phyloP scores from a whole-genome alignment of 2,329 filamentous ascomycete genomes.

The Calonectria naviculata region DNA sequence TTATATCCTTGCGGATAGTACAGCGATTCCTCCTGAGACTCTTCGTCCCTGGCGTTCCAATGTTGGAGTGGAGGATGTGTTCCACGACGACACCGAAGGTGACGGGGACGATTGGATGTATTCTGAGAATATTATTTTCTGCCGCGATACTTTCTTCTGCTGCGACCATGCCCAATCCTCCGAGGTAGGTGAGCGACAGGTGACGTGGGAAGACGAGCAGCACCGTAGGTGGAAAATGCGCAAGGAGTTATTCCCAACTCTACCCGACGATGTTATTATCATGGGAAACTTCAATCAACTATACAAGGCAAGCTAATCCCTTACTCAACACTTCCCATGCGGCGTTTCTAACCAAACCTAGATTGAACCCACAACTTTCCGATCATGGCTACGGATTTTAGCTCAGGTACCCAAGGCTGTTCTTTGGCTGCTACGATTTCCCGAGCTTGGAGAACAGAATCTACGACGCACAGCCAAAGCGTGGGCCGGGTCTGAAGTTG shows the following conservation, averaged over 20 bases:
- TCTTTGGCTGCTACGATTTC: conserved; percentile 96
- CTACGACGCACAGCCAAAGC: conserved; percentile 80
- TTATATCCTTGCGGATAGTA: conserved; percentile 91
- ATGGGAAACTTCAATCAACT: conserved; percentile 98
- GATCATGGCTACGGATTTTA: conserved; percentile 94
- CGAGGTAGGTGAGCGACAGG: conserved; percentile 71
- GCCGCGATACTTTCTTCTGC: conserved; percentile 95
- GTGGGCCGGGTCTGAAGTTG: conserved; percentile 90
- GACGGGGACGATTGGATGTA: conserved; percentile 89
- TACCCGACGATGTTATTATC: conserved; percentile 87
- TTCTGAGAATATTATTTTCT: conserved; percentile 96
- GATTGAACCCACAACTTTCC: conserved; percentile 98
- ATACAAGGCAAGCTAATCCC: conserved; percentile 79
- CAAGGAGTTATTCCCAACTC: conserved; percentile 86
- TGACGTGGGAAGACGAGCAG: conserved; percentile 89
- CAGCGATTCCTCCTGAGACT: conserved; percentile 84
- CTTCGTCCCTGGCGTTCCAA: conserved; percentile 84
- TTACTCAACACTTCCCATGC: not conserved
- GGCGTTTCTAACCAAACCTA: conserved; percentile 49
- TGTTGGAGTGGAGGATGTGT: conserved; percentile 77
- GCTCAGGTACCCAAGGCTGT: conserved; percentile 86
- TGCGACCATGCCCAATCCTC: conserved; percentile 96
- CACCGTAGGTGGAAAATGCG: conserved; percentile 89
- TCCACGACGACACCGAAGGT: conserved; percentile 73
- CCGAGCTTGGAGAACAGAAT: conserved; percentile 90